A percentile compares a stretch with the other conserved stretches of the same genome.
Conservation (phyloP, 176 grass and related monocot species). For the Secale cereale region DNA sequence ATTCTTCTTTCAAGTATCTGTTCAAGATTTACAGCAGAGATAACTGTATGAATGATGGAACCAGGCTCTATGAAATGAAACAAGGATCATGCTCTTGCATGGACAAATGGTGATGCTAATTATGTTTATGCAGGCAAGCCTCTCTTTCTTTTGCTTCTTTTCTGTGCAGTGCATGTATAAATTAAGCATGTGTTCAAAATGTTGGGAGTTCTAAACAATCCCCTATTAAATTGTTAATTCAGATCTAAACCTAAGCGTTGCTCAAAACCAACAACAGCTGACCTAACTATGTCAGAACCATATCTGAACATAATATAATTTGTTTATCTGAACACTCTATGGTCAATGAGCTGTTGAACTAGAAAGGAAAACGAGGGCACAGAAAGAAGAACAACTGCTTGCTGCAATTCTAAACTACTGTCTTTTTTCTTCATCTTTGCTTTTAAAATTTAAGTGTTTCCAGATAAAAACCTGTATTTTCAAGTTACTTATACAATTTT, state of each 20-base stretch:
- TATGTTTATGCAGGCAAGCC: background rate
- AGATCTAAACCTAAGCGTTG: background rate
- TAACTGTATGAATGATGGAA: constrained; percentile 24
- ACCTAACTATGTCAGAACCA: constrained; percentile 7
- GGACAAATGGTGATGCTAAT: constrained; percentile 21
- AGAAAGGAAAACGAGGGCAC: background rate
- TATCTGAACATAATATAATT: background rate
- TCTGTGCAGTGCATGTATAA: background rate
- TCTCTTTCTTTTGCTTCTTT: background rate
- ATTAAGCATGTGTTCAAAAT: background rate
- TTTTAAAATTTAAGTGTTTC: background rate
- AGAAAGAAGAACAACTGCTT: background rate
- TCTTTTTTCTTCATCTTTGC: background rate
- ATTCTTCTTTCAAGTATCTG: constrained; percentile 27
- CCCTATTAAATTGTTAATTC: no score
- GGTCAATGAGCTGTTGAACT: background rate
- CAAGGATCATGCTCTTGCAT: constrained; percentile 35
- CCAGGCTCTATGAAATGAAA: constrained; percentile 30
- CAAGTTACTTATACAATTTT: background rate
- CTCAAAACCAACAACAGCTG: constrained; percentile 8
- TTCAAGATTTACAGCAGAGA: constrained; percentile 25
- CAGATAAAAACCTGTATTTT: background rate
- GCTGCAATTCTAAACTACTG: background rate
- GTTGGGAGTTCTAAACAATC: background rate
- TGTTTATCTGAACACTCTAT: background rate